phyloP scores from a whole-genome alignment of 805 yeast genomes.

The Saturnispora ahearnii region DNA sequence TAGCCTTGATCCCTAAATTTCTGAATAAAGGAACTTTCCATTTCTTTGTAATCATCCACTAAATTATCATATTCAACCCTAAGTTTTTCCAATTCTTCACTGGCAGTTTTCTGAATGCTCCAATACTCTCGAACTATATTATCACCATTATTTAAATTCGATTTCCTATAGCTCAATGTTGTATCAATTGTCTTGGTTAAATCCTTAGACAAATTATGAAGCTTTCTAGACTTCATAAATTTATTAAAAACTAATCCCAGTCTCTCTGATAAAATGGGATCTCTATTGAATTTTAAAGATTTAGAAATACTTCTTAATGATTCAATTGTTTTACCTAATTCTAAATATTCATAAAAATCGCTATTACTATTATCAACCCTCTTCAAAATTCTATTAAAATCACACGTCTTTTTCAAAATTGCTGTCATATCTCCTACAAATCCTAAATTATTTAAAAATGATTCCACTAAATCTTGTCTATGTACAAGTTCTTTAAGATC shows the following conservation, averaged over 20 bases:
- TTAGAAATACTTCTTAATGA: conserved; percentile 24
- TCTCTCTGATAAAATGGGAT: conserved; percentile 7
- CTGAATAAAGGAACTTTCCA: conserved; percentile 9
- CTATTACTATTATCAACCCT: conserved; percentile 37
- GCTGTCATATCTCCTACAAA: conserved; percentile 27
- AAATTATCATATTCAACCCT: conserved; percentile 17
- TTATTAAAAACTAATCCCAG: conserved; percentile 18
- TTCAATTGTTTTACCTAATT: conserved; percentile 22
- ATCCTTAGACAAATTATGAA: conserved; percentile 20
- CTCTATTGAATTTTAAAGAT: conserved; percentile 11
- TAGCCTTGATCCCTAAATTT: conserved; percentile 17
- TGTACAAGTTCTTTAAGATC: conserved; percentile 43
- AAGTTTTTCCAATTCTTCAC: conserved; percentile 13
- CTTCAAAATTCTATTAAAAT: conserved; percentile 52
- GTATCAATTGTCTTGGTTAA: conserved; percentile 24
- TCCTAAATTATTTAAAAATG: conserved; percentile 28
- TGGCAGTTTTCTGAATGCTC: conserved; percentile 20
- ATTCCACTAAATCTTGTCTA: conserved; percentile 46
- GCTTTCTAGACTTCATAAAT: conserved; percentile 10
- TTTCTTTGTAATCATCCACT: conserved; percentile 8
- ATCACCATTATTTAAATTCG: conserved; percentile 17
- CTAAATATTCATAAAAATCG: conserved; percentile 24
- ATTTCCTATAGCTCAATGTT: conserved; percentile 12
- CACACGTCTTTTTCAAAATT: conserved; percentile 40
- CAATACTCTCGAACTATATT: conserved; percentile 21